Conservation (phyloP, 2,329 filamentous ascomycete species). For the Xylariales sp. region DNA sequence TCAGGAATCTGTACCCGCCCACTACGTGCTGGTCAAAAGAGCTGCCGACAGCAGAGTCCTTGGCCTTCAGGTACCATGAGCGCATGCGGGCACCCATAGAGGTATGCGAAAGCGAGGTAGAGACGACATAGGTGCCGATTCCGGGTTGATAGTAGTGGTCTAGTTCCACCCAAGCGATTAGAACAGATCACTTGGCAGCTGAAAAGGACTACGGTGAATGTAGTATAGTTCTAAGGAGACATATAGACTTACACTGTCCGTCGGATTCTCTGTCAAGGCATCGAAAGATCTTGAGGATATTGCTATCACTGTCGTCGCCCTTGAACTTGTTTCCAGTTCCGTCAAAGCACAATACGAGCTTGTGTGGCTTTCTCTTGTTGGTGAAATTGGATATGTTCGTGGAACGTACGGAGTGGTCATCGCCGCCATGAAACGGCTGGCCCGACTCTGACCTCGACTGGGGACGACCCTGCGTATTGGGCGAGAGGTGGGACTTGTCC, state of each 20-base stretch:
- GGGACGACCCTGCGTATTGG: slow-evolving; percentile 4
- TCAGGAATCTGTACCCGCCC: slow-evolving; percentile 75
- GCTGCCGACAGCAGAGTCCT: slow-evolving; percentile 75
- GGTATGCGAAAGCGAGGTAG: slow-evolving; percentile 54
- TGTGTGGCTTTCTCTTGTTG: slow-evolving; percentile 23
- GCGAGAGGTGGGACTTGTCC: slow-evolving; percentile 17
- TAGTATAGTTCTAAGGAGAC: too few relatives aligned
- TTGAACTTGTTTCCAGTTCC: slow-evolving; percentile 62
- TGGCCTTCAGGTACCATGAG: slow-evolving; percentile 68
- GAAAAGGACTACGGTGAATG: too few relatives aligned
- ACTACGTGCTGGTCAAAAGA: slow-evolving; percentile 82
- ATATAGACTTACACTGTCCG: slow-evolving; percentile 54
- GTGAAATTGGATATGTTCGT: not conserved
- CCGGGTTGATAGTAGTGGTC: slow-evolving; percentile 63
- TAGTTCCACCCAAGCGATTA: too few relatives aligned
- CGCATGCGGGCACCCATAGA: slow-evolving; percentile 51
- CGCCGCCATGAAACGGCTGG: not conserved
- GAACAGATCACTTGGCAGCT: too few relatives aligned
- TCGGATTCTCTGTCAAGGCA: slow-evolving; percentile 61
- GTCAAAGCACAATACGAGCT: slow-evolving; percentile 59
- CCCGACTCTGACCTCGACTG: not conserved
- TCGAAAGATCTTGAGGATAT: slow-evolving; percentile 66
- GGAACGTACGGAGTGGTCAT: not conserved
- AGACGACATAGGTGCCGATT: slow-evolving; percentile 69
- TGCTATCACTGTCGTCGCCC: slow-evolving; percentile 59